phyloP scores from a whole-genome alignment of 345 rosid species.

The Isatis tinctoria region DNA sequence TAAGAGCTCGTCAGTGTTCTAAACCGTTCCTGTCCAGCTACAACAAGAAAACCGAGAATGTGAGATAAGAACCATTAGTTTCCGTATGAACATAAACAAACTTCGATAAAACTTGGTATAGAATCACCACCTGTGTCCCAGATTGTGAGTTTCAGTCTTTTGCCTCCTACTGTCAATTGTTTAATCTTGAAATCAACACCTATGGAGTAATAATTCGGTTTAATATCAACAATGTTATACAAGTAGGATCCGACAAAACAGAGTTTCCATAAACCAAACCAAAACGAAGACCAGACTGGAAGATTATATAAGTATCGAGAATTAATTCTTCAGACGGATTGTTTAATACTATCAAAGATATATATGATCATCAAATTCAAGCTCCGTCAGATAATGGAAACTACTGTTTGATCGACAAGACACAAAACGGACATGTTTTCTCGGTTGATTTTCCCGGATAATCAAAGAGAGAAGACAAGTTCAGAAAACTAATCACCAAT shows the following conservation, averaged over 20 bases:
- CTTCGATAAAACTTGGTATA: not conserved
- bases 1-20: constrained; percentile 90
- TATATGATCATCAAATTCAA: not conserved
- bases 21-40: constrained; percentile 98
- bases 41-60: constrained; percentile 14
- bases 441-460: not conserved
- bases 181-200: constrained; percentile 99
- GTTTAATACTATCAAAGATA: not conserved
- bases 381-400: not conserved
- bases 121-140: constrained; percentile 84
- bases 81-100: not conserved
- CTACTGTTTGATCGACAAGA: constrained; percentile 19
- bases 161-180: constrained; percentile 70
- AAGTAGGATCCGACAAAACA: constrained; percentile 12
- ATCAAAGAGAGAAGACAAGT: constrained; percentile 5
- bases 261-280: not conserved
- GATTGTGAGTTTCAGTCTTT: constrained; percentile 82
- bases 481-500: constrained; percentile 46
- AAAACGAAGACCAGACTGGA: not conserved
- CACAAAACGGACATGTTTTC: not conserved
- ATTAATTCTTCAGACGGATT: not conserved
- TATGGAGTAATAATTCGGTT: constrained; percentile 10
- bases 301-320: not conserved
- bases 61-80: not conserved
- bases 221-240: not conserved